phyloP scores from a whole-genome alignment of 192 early-diverging fungal genomes.

The Coemansia sp. region DNA sequence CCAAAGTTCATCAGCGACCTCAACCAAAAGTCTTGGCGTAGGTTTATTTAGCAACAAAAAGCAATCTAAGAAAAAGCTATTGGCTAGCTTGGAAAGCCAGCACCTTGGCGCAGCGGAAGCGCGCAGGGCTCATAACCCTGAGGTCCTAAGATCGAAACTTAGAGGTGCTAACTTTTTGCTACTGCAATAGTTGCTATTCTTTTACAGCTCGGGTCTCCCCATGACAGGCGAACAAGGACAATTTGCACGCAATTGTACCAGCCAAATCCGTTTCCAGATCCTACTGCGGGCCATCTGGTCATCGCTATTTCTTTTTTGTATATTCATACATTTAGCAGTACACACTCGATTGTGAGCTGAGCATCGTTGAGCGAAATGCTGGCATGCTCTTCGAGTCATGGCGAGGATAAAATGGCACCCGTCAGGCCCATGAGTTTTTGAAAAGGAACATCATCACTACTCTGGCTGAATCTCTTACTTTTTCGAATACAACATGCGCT shows the following conservation, averaged over 20 bases:
- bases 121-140: slow-evolving; percentile 86
- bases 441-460: neutral
- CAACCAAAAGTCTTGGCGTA: neutral
- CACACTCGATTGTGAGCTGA: neutral
- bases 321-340: neutral
- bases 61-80: neutral
- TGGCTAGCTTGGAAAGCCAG: slow-evolving; percentile 22
- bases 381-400: neutral
- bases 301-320: neutral
- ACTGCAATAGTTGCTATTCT: neutral
- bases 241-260: neutral
- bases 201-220: neutral
- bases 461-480: neutral
- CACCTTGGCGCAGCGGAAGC: slow-evolving; percentile 82
- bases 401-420: slow-evolving; percentile 7
- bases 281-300: neutral
- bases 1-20: no score
- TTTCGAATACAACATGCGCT: slow-evolving; percentile 27
- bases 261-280: neutral
- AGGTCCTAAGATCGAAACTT: slow-evolving; percentile 66
- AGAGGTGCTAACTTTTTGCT: slow-evolving; percentile 31
- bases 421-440: neutral
- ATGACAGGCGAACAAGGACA: neutral
- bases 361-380: neutral
- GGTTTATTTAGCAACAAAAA: neutral